phyloP scores from a whole-genome alignment of 805 yeast genomes.

The Candida endomychidarum region DNA sequence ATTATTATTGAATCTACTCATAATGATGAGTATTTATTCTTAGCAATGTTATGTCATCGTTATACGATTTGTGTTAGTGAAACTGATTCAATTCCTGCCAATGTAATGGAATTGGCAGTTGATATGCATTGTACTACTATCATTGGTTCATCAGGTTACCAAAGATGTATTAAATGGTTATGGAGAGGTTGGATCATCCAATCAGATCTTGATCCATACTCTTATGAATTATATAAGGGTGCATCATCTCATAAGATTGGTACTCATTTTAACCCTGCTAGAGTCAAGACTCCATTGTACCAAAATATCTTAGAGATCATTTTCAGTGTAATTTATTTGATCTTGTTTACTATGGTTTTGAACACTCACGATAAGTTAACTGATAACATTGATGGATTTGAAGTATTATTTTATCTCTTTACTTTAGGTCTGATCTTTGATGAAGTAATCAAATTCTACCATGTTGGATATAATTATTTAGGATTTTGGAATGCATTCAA shows the following conservation, averaged over 20 bases:
- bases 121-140: slow-evolving; percentile 79
- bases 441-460: slow-evolving; percentile 69
- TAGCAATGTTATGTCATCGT: slow-evolving; percentile 75
- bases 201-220: slow-evolving; percentile 63
- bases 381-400: slow-evolving; percentile 42
- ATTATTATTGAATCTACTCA: slow-evolving; percentile 61
- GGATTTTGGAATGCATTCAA: slow-evolving; percentile 82
- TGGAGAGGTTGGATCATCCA: slow-evolving; percentile 95
- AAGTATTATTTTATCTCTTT: slow-evolving; percentile 58
- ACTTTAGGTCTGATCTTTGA: slow-evolving; percentile 67
- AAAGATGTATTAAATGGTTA: slow-evolving; percentile 82
- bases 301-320: slow-evolving; percentile 73
- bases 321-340: slow-evolving; percentile 62
- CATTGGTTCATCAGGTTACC: slow-evolving; percentile 79
- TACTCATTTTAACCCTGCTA: slow-evolving; percentile 75
- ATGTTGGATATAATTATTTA: slow-evolving; percentile 69
- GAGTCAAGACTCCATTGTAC: slow-evolving; percentile 82
- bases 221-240: slow-evolving; percentile 63
- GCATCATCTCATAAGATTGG: slow-evolving; percentile 53
- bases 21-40: slow-evolving; percentile 62
- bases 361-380: slow-evolving; percentile 51
- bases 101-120: slow-evolving; percentile 81
- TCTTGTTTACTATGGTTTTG: slow-evolving; percentile 61
- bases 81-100: slow-evolving; percentile 60
- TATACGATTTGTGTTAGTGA: slow-evolving; percentile 66